Evolutionary conservation across 164 flowering plant genomes (phyloP).

Genomic region (Buxus sempervirens): DNA sequence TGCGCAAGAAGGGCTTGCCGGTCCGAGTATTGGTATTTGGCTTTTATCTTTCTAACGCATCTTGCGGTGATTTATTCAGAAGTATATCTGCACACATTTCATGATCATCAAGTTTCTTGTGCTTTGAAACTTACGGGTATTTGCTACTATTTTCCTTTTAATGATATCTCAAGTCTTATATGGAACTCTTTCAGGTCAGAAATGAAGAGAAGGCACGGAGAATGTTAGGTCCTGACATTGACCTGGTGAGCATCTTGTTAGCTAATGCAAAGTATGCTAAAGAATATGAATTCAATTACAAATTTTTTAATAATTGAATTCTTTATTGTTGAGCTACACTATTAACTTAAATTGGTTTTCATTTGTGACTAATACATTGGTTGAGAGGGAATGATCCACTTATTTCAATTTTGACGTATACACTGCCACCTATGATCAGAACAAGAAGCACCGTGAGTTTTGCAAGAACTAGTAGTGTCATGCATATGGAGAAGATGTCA

Average conservation of each 20-base stretch:
- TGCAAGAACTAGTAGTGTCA: no score
- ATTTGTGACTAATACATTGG: no score
- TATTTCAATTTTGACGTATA: no score
- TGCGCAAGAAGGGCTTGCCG: constrained; percentile 68
- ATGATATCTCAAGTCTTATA: neutral
- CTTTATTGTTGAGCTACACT: no score
- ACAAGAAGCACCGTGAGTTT: no score
- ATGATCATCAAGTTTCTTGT: constrained; percentile 1
- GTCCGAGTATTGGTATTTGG: constrained; percentile 75
- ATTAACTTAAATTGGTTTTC: no score
- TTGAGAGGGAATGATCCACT: no score
- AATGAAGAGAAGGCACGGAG: constrained; percentile 90
- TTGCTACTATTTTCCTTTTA: neutral
- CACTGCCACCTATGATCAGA: no score
- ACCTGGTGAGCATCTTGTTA: constrained; percentile 54
- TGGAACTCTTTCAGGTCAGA: constrained; percentile 59
- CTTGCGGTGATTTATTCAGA: neutral
- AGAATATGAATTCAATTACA: neutral
- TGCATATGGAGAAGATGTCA: no score
- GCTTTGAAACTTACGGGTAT: neutral
- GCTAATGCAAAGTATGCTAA: neutral
- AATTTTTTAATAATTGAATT: no score
- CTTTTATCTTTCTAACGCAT: constrained; percentile 2
- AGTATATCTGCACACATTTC: neutral
- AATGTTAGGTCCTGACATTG: constrained; percentile 84